Evolutionary conservation across 2,329 filamentous ascomycete genomes (phyloP).

Genomic region (Gremmenia infestans): DNA sequence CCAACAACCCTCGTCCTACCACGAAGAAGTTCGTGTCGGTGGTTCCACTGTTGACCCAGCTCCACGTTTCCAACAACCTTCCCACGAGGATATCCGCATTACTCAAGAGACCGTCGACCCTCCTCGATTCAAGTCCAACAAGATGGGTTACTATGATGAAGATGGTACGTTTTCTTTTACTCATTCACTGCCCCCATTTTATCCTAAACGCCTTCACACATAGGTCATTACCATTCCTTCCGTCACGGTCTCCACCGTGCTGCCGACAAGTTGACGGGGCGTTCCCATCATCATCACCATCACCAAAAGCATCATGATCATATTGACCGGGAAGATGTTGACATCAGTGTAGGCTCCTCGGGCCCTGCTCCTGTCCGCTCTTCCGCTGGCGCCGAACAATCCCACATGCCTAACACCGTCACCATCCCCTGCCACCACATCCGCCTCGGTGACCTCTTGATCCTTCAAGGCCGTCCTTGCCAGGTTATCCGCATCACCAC

Average conservation of each 20-base stretch:
- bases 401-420: conserved; percentile 67
- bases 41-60: conserved; percentile 26
- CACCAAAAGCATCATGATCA: conserved; percentile 28
- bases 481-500: conserved; percentile 99
- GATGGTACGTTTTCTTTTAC: conserved; percentile 38
- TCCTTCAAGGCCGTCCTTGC: conserved; percentile 98
- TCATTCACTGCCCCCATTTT: conserved; percentile 10
- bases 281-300: conserved; percentile 50
- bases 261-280: conserved; percentile 55
- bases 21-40: conserved; percentile 21
- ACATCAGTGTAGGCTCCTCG: conserved; percentile 22
- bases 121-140: conserved; percentile 36
- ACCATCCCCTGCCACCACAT: conserved; percentile 99
- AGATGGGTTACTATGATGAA: conserved; percentile 79
- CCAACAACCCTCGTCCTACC: conserved; percentile 6
- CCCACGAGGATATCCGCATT: conserved; percentile 18
- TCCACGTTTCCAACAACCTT: conserved; percentile 21
- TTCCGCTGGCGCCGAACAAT: conserved; percentile 17
- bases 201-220: conserved; percentile 21
- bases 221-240: conserved; percentile 68
- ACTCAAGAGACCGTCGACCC: conserved; percentile 32
- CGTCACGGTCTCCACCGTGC: conserved; percentile 65
- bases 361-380: conserved; percentile 9
- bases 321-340: conserved; percentile 26
- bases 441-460: conserved; percentile 96